Evolutionary conservation across 805 yeast genomes (phyloP).

Genomic region (Jamesozyma hellenica): DNA sequence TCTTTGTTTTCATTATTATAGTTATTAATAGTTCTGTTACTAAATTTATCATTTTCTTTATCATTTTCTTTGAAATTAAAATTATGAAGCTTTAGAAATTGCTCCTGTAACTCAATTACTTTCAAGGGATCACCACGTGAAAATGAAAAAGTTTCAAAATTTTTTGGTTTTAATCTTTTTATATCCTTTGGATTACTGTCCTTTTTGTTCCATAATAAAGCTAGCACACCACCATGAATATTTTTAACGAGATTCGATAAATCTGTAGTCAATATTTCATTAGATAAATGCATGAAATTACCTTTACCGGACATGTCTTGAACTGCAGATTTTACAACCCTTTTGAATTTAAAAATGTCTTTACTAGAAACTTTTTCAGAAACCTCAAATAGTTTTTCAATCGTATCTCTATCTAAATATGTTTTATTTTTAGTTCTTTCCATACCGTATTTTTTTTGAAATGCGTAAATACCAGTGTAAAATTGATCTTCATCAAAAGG

Average conservation of each 20-base stretch:
- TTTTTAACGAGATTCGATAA: conserved; percentile 26
- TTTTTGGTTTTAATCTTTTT: conserved; percentile 6
- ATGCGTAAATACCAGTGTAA: conserved; percentile 55
- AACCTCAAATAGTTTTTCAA: conserved; percentile 37
- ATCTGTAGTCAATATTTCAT: conserved; percentile 33
- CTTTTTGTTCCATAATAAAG: conserved; percentile 42
- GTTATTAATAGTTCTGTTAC: neutral
- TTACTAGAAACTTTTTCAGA: conserved; percentile 37
- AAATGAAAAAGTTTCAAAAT: conserved; percentile 12
- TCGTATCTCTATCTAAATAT: conserved; percentile 49
- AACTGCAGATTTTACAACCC: conserved; percentile 62
- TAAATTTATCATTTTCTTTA: neutral
- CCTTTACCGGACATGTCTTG: conserved; percentile 48
- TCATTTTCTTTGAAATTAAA: conserved; percentile 3
- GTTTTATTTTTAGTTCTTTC: conserved; percentile 32
- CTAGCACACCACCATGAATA: conserved; percentile 29
- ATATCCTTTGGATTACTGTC: conserved; percentile 32
- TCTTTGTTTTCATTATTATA: neutral
- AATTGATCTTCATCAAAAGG: conserved; percentile 71
- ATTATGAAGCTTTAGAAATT: conserved; percentile 1
- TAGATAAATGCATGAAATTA: conserved; percentile 27
- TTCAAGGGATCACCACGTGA: conserved; percentile 19
- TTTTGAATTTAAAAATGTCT: conserved; percentile 44
- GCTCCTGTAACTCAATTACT: conserved; percentile 1
- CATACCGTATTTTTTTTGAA: conserved; percentile 61